Evolutionary conservation across 2,329 filamentous ascomycete genomes (phyloP).

Genomic region (Ceratocystis harringtonii): DNA sequence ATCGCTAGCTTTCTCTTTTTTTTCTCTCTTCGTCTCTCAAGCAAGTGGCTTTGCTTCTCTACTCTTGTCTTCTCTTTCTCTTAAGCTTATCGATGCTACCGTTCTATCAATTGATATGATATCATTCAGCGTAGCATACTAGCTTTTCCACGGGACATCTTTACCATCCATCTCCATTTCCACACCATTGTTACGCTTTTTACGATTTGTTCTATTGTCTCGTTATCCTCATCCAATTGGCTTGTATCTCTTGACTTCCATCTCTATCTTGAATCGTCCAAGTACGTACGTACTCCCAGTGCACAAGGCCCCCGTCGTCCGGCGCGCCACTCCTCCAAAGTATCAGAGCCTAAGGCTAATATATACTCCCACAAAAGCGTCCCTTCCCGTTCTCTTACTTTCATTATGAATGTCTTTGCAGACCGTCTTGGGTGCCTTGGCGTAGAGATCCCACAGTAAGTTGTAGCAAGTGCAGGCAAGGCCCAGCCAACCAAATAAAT

Average conservation of each 20-base stretch:
- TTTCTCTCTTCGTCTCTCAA: background rate
- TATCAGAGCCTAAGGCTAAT: background rate
- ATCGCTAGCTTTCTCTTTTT: background rate
- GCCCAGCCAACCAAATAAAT: background rate
- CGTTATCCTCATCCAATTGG: background rate
- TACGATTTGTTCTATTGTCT: background rate
- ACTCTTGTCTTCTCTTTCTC: background rate
- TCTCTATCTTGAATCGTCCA: background rate
- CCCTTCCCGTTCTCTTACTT: background rate
- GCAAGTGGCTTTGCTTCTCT: background rate
- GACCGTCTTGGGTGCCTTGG: background rate
- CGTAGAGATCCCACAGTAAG: constrained; percentile 1
- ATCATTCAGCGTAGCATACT: background rate
- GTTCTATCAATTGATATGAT: background rate
- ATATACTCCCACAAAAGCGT: background rate
- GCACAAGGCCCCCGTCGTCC: background rate
- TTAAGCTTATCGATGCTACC: background rate
- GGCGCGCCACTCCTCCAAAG: background rate
- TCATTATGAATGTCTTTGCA: constrained; percentile 3
- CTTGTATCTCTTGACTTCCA: background rate
- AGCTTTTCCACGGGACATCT: background rate
- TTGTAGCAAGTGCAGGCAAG: background rate
- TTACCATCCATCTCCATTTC: background rate
- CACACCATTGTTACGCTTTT: background rate
- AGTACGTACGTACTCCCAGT: background rate